These are phyloP conservation scores for Microcos paniculata DNA, from an alignment of 345 rosid species.

Conservation along the genomic window DNA sequence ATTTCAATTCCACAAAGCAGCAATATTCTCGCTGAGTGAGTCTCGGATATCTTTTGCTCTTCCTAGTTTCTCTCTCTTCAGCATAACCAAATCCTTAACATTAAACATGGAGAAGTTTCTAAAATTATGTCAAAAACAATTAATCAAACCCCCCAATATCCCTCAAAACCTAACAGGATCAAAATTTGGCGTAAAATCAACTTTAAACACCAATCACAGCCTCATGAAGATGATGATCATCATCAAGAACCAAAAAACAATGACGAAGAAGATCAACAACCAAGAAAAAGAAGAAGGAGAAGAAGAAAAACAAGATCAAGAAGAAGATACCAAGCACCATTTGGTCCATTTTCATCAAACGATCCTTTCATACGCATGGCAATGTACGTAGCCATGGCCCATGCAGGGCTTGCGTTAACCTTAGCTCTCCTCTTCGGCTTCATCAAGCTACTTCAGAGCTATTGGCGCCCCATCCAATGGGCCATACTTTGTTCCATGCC, in stretches of 20 bases:
- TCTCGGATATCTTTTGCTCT: not conserved
- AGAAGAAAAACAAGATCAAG: not conserved
- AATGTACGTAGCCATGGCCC: constrained; percentile 19
- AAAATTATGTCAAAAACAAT: constrained; percentile 3
- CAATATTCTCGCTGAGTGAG: not conserved
- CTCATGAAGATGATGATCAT: not conserved
- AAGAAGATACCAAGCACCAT: not conserved
- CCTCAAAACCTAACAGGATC: not conserved
- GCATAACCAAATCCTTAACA: not conserved
- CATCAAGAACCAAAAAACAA: not conserved
- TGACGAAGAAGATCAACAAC: too few species aligned
- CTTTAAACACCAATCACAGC: not conserved
- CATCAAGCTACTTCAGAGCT: constrained; percentile 15
- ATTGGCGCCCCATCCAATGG: constrained; percentile 14
- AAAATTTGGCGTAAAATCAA: not conserved
- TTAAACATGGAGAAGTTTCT: not conserved
- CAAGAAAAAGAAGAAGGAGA: not conserved
- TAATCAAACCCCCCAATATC: not conserved
- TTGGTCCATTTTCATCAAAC: constrained; percentile 10
- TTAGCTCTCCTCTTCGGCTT: constrained; percentile 8
- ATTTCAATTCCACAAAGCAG: too few species aligned
- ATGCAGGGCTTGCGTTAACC: constrained; percentile 17
- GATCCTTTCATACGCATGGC: constrained; percentile 14
- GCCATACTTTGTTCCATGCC: constrained; percentile 18
- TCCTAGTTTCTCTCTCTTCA: not conserved